phyloP scores from a whole-genome alignment of 2,329 filamentous ascomycete genomes.

The Talaromyces rugulosus region DNA sequence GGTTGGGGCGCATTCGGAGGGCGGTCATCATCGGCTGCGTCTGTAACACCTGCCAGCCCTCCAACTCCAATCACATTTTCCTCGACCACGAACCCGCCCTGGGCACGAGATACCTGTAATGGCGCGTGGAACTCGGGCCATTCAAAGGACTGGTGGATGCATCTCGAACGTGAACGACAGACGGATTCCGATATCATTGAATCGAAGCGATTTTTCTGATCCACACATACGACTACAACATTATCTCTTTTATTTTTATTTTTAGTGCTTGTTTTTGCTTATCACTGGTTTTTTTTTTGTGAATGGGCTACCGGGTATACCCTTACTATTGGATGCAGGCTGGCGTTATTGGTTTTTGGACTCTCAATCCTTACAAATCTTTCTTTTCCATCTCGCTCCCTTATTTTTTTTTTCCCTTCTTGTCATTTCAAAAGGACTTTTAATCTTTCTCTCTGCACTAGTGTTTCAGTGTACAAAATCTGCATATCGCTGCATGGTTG shows the following conservation, averaged over 20 bases:
- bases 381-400: not conserved
- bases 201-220: slow-evolving; percentile 32
- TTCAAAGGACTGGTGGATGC: slow-evolving; percentile 43
- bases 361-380: not conserved
- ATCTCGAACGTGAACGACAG: slow-evolving; percentile 40
- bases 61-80: slow-evolving; percentile 27
- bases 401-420: not conserved
- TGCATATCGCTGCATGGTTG: not conserved
- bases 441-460: not conserved
- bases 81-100: slow-evolving; percentile 27
- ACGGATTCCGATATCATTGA: slow-evolving; percentile 28
- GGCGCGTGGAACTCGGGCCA: slow-evolving; percentile 41
- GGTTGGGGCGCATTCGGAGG: slow-evolving; percentile 32
- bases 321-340: not conserved
- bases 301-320: not conserved
- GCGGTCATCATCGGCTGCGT: slow-evolving; percentile 26
- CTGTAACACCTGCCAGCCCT: slow-evolving; percentile 29
- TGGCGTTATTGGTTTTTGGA: not conserved
- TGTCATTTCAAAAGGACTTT: not conserved
- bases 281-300: not conserved
- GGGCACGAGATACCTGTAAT: slow-evolving; percentile 41
- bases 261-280: not conserved
- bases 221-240: not conserved
- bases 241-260: not conserved
- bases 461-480: not conserved